These are phyloP conservation scores for Cornus florida DNA, from an alignment of 148 eudicot species.

Conservation along the genomic window DNA sequence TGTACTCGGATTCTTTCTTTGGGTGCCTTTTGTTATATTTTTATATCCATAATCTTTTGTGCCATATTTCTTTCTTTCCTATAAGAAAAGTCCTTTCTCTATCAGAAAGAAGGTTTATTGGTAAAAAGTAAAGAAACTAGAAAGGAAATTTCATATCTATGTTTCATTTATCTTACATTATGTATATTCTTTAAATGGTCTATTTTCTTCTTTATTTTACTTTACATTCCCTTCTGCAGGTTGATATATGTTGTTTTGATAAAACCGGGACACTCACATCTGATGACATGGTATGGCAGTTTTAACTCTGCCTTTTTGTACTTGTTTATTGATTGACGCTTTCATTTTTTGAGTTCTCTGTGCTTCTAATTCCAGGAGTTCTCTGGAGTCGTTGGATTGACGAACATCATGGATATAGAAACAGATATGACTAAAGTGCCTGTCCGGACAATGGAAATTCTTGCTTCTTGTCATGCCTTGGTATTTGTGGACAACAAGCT, in stretches of 20 bases:
- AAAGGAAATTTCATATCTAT: neutral
- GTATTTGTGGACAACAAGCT: conserved; percentile 96
- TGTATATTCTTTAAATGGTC: too few relatives aligned
- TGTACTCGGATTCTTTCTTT: neutral
- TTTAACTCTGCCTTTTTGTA: conserved; percentile 10
- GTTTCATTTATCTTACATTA: too few relatives aligned
- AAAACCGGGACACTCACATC: conserved; percentile 97
- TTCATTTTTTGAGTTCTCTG: neutral
- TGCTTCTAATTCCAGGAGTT: conserved; percentile 60
- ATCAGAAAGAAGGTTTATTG: neutral
- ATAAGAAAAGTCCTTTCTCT: neutral
- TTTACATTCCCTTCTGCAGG: conserved; percentile 43
- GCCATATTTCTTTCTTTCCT: neutral
- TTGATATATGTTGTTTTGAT: conserved; percentile 98
- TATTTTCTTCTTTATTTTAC: neutral
- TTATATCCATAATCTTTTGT: neutral
- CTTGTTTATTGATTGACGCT: neutral
- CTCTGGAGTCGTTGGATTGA: conserved; percentile 90
- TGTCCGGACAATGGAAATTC: conserved; percentile 76
- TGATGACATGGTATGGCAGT: conserved; percentile 89
- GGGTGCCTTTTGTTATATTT: neutral
- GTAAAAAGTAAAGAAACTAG: neutral
- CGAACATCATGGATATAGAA: conserved; percentile 65
- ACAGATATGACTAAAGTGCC: conserved; percentile 73
- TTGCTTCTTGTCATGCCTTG: conserved; percentile 96